Conservation (phyloP, 2,329 filamentous ascomycete species). For the Calycina marina region DNA sequence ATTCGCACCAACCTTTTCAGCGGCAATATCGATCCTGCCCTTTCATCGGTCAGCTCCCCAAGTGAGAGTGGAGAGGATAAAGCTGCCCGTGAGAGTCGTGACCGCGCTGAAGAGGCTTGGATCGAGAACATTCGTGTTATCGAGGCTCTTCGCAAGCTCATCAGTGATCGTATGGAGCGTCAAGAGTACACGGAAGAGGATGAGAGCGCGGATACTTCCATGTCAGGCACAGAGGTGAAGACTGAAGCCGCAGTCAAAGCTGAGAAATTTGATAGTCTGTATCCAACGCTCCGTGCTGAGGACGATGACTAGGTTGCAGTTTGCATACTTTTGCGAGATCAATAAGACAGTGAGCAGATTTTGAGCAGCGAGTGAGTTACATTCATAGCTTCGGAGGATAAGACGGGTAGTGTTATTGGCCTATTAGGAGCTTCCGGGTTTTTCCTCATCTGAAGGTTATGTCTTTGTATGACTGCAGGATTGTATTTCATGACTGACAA, state of each 20-base stretch:
- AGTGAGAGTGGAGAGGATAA: conserved; percentile 37
- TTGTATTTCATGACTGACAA: too few relatives aligned
- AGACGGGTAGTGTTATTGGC: too few relatives aligned
- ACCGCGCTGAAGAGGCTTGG: conserved; percentile 50
- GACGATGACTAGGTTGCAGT: conserved; percentile 10
- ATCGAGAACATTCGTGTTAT: conserved; percentile 51
- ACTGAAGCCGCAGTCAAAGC: conserved; percentile 3
- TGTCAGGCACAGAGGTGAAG: conserved; percentile 8
- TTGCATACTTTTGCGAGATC: too few relatives aligned
- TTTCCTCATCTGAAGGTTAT: too few relatives aligned
- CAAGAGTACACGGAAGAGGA: conserved; percentile 32
- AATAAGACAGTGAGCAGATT: too few relatives aligned
- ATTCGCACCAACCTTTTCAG: conserved; percentile 25
- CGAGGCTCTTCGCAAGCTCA: conserved; percentile 43
- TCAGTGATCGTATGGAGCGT: conserved; percentile 40
- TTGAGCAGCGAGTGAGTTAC: too few relatives aligned
- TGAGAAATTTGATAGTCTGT: conserved; percentile 10
- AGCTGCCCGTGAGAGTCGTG: conserved; percentile 43
- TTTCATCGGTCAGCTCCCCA: conserved; percentile 33
- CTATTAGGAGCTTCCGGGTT: too few relatives aligned
- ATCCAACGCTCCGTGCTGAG: conserved; percentile 13
- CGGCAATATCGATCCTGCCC: conserved; percentile 22
- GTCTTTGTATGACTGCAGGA: too few relatives aligned
- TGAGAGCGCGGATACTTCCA: conserved; percentile 11
- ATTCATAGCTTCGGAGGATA: too few relatives aligned